Conservation (phyloP, 805 yeast genomes). For the Babjeviella inositovora region DNA sequence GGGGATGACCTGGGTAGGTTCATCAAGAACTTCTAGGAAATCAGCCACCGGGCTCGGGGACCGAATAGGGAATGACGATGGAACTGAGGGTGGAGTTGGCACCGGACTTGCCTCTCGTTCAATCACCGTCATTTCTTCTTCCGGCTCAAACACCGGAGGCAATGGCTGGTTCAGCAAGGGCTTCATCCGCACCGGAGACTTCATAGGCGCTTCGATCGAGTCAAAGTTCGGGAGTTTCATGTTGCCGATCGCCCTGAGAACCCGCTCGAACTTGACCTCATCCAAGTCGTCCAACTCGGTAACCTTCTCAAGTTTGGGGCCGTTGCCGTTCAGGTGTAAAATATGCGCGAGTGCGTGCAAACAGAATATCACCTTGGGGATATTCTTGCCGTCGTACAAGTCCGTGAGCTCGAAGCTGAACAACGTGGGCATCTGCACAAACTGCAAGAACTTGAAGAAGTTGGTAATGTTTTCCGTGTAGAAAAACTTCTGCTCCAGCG, state of each 20-base stretch:
- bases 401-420: constrained; percentile 89
- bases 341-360: constrained; percentile 76
- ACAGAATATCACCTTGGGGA: constrained; percentile 90
- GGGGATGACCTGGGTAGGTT: no score
- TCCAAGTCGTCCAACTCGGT: constrained; percentile 49
- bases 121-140: constrained; percentile 1
- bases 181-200: constrained; percentile 1
- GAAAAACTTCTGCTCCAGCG: constrained; percentile 48
- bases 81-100: no score
- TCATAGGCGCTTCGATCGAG: constrained; percentile 21
- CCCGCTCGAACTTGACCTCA: constrained; percentile 49
- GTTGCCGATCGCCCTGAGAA: constrained; percentile 57
- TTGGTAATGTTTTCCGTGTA: constrained; percentile 87
- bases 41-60: no score
- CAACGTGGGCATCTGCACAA: constrained; percentile 67
- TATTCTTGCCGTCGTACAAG: constrained; percentile 77
- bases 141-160: constrained; percentile 2
- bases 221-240: constrained; percentile 67
- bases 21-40: no score
- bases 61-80: no score
- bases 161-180: constrained; percentile 1
- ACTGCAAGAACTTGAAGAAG: constrained; percentile 57
- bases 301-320: no score
- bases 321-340: constrained; percentile 40
- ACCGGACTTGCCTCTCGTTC: constrained; percentile 1